Evolutionary conservation across 2,329 filamentous ascomycete species (phyloP).

Genomic region (Sarocladium kiliense): DNA sequence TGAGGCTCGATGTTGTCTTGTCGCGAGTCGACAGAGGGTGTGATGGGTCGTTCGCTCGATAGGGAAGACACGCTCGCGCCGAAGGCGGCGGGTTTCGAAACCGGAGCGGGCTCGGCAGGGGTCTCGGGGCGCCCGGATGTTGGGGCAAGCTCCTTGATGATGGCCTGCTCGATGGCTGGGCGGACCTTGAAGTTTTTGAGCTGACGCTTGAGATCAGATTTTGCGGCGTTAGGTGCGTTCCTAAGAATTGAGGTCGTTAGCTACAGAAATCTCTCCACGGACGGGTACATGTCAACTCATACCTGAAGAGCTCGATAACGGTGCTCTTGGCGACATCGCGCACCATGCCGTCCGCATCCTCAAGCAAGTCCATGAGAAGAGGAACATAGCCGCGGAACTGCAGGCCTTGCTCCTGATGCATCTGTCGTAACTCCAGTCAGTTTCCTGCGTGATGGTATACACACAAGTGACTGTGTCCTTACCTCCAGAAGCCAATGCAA

Average conservation of each 20-base stretch:
- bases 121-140: conserved; percentile 34
- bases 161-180: conserved; percentile 77
- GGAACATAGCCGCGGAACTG: conserved; percentile 82
- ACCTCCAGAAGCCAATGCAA: conserved; percentile 83
- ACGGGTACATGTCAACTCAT: conserved; percentile 19
- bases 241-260: conserved; percentile 23
- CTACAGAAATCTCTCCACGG: not conserved
- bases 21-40: conserved; percentile 60
- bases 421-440: conserved; percentile 41
- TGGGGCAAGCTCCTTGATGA: conserved; percentile 68
- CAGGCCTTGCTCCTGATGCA: conserved; percentile 74
- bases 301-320: conserved; percentile 84
- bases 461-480: conserved; percentile 11
- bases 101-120: conserved; percentile 26
- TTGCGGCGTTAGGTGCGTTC: conserved; percentile 74
- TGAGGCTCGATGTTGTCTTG: conserved; percentile 70
- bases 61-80: conserved; percentile 47
- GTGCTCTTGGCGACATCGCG: conserved; percentile 78
- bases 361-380: conserved; percentile 75
- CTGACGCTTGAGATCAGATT: conserved; percentile 84
- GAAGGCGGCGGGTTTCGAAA: conserved; percentile 32
- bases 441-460: conserved; percentile 9
- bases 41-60: conserved; percentile 46
- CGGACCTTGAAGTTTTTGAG: conserved; percentile 79
- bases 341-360: conserved; percentile 85